A percentile compares a stretch with the other conserved stretches of the same genome.
These are phyloP conservation scores for Vigna radiata DNA, from an alignment of 306 rosid species.

Conservation along the genomic window DNA sequence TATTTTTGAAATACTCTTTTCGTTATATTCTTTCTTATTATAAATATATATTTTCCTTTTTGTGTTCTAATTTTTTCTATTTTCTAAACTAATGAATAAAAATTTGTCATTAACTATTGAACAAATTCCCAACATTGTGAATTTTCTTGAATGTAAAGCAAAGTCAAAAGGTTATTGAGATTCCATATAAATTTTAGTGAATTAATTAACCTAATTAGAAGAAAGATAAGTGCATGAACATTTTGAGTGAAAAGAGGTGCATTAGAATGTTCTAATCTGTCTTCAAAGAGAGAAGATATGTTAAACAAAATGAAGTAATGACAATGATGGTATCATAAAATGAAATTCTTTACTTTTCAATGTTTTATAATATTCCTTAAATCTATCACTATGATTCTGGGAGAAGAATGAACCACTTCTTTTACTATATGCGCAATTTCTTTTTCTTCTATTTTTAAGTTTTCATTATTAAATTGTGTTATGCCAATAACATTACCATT, in stretches of 20 bases:
- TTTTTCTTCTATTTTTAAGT: neutral
- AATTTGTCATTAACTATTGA: neutral
- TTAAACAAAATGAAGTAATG: conserved; percentile 7
- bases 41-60: neutral
- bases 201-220: conserved; percentile 9
- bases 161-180: neutral
- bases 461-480: neutral
- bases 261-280: neutral
- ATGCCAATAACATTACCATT: neutral
- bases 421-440: neutral
- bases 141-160: neutral
- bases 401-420: conserved; percentile 16
- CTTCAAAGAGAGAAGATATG: conserved; percentile 12
- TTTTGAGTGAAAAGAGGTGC: neutral
- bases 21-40: neutral
- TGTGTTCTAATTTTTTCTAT: neutral
- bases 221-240: conserved; percentile 21
- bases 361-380: neutral
- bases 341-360: neutral
- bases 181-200: neutral
- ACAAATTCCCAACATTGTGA: neutral
- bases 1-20: too few relatives aligned
- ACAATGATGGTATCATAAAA: conserved; percentile 7
- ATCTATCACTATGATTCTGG: neutral
- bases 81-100: neutral